Percentiles rank a stretch among this genome's conserved stretches.
Evolutionary conservation across 2,329 filamentous ascomycete species (phyloP).

Genomic region (Lachnellula suecica): DNA sequence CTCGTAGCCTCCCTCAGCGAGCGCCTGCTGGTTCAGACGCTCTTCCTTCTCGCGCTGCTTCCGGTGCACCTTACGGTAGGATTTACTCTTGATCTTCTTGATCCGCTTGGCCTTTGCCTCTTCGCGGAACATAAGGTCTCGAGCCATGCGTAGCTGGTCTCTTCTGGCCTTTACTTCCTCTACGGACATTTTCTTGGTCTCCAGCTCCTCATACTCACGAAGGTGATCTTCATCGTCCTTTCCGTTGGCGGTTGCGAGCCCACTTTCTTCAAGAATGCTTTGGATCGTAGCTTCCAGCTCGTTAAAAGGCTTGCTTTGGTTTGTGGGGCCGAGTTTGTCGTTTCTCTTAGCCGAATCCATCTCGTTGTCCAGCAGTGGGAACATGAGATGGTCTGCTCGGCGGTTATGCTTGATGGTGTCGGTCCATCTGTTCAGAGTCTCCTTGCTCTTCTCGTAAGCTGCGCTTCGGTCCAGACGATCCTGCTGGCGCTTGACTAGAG

Average conservation of each 20-base stretch:
- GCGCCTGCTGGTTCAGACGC: constrained; percentile 54
- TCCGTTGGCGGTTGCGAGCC: constrained; percentile 60
- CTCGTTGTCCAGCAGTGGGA: constrained; percentile 77
- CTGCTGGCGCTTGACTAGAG: constrained; percentile 82
- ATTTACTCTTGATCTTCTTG: constrained; percentile 98
- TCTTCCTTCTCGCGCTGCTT: constrained; percentile 67
- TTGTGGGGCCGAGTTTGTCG: constrained; percentile 64
- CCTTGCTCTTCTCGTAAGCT: constrained; percentile 88
- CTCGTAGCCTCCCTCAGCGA: constrained; percentile 58
- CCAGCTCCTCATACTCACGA: constrained; percentile 66
- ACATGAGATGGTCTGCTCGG: constrained; percentile 83
- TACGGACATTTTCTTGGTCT: constrained; percentile 70
- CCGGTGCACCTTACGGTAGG: constrained; percentile 87
- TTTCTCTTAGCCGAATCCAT: constrained; percentile 55
- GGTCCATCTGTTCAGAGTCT: constrained; percentile 86
- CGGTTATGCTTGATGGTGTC: constrained; percentile 95
- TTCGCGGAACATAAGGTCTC: constrained; percentile 86
- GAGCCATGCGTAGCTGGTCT: constrained; percentile 72
- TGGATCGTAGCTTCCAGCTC: constrained; percentile 86
- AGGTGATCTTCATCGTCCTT: constrained; percentile 63
- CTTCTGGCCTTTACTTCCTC: constrained; percentile 72
- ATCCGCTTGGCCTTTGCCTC: constrained; percentile 86
- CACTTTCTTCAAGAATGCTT: constrained; percentile 86
- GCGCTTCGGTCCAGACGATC: constrained; percentile 78
- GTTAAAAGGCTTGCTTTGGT: constrained; percentile 64